Evolutionary conservation across 2,329 filamentous ascomycete genomes (phyloP).

Genomic region (Curvularia lunata): DNA sequence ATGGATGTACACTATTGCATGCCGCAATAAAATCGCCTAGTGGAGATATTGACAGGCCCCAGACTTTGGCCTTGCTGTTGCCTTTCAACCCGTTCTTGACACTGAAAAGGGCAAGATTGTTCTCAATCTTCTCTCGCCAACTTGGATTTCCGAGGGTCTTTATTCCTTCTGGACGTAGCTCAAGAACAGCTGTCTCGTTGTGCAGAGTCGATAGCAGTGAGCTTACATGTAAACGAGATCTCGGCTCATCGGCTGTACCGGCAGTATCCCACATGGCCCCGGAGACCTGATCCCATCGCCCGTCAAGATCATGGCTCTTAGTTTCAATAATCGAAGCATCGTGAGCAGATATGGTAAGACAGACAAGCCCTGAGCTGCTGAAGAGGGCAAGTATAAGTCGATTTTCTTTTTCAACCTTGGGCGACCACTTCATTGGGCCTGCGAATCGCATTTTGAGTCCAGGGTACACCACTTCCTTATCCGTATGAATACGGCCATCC

Average conservation of each 20-base stretch:
- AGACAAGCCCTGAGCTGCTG: slow-evolving; percentile 33
- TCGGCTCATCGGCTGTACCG: slow-evolving; percentile 20
- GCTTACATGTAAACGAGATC: slow-evolving; percentile 44
- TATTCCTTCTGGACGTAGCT: slow-evolving; percentile 27
- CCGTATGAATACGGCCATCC: slow-evolving; percentile 23
- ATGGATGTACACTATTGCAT: slow-evolving; percentile 61
- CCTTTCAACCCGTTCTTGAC: slow-evolving; percentile 58
- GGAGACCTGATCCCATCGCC: slow-evolving; percentile 52
- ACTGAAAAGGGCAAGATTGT: slow-evolving; percentile 54
- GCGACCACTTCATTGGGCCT: slow-evolving; percentile 42
- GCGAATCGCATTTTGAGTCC: slow-evolving; percentile 30
- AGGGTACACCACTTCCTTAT: slow-evolving; percentile 33
- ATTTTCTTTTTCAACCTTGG: slow-evolving; percentile 19
- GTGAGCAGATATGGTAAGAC: slow-evolving; percentile 30
- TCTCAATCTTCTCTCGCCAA: slow-evolving; percentile 52
- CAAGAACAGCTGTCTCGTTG: slow-evolving; percentile 40
- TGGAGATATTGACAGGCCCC: slow-evolving; percentile 59
- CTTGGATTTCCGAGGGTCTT: slow-evolving; percentile 26
- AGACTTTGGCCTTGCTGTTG: slow-evolving; percentile 57
- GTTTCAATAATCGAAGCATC: slow-evolving; percentile 32
- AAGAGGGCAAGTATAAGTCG: slow-evolving; percentile 43
- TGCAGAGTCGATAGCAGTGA: slow-evolving; percentile 47
- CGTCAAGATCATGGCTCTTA: slow-evolving; percentile 46
- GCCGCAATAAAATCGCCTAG: slow-evolving; percentile 56
- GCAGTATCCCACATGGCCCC: slow-evolving; percentile 44